Evolutionary conservation across 495 filamentous ascomycete species (phyloP), one percentile per base, ranked within the genome.

Genomic region (Melanomma pulvis-pyrius): DNA sequence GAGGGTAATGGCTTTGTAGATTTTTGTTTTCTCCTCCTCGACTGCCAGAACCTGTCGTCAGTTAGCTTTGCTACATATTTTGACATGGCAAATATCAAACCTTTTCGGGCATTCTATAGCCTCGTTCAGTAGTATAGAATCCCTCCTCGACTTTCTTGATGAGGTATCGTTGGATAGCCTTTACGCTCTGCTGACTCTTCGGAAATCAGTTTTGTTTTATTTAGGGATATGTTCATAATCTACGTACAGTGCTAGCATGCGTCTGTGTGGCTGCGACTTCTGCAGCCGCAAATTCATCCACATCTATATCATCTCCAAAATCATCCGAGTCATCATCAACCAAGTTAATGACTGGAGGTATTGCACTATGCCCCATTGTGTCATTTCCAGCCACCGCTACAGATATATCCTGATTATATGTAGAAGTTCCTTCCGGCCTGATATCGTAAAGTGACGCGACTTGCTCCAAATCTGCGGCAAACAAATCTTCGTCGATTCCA

Each of bases 81-180:
- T 22, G 12, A 39, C 17, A 56, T 58, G 28, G 8, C 19, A 15
- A 39, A 8, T 11, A 3, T 61, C 79, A 71, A 76, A 93, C 90
- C 86, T 92, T 92, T 74, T 96, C 90, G 34, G 81, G 80, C 44
- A 80, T 82, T 52, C 79, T 77, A 68, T 81, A 80, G 51, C 90
- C 89, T 70, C 79, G 83, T 15, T 81, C 76, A 75, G 83, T 85
- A 59, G 77, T 76, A 78, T 91, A 94, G 26, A 84, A 79, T 69
- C 81, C 81, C 63, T 91, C 82, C 30, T 87, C 82, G 67, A 91
- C 84, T 67, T 87, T 84, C 66, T 87, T 88, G 60, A 96, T 81
- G 49, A 90, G 79, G 78, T 93, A 96, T 56, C 92, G 88, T 74
- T 94, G 90, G 70, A 96, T 92, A 44, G 86, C 84, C 77, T 83